A percentile compares a stretch with the other conserved stretches of the same genome.
Evolutionary conservation across 345 rosid genomes (phyloP).

Genomic region (Linum usitatissimum): DNA sequence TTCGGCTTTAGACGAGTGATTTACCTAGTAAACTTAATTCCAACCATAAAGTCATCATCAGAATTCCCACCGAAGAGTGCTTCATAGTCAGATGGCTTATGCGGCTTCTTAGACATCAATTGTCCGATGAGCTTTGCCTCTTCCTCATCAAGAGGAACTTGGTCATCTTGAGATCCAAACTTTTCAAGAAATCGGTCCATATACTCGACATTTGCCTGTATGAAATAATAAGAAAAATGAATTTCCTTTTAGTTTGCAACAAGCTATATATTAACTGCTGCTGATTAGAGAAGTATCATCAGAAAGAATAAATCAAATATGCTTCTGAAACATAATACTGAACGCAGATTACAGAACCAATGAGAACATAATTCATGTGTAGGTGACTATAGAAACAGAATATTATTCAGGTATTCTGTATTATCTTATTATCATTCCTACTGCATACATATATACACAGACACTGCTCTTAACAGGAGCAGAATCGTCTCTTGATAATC

Average conservation of each 20-base stretch:
- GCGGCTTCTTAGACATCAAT: constrained; percentile 33
- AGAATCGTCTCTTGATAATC: too few species aligned
- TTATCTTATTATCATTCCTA: too few species aligned
- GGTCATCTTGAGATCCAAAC: constrained; percentile 60
- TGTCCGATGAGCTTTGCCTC: constrained; percentile 19
- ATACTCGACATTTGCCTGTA: constrained; percentile 73
- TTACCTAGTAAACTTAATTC: constrained; percentile 90
- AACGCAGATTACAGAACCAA: too few species aligned
- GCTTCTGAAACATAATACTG: too few species aligned
- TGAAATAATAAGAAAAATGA: constrained; percentile 11
- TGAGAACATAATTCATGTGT: too few species aligned
- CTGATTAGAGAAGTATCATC: not conserved
- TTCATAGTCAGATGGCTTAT: constrained; percentile 76
- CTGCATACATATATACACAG: too few species aligned
- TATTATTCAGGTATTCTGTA: too few species aligned
- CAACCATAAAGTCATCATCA: constrained; percentile 72
- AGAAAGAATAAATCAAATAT: not conserved
- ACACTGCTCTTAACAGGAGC: too few species aligned
- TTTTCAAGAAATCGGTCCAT: constrained; percentile 58
- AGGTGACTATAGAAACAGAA: too few species aligned
- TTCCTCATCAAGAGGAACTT: constrained; percentile 22
- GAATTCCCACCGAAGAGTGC: constrained; percentile 69
- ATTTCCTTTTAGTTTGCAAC: too few species aligned
- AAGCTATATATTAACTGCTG: too few species aligned
- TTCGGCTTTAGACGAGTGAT: not conserved